Conservation (phyloP, 768 basidiomycete species). For the Tylopilus rubrobrunneus region DNA sequence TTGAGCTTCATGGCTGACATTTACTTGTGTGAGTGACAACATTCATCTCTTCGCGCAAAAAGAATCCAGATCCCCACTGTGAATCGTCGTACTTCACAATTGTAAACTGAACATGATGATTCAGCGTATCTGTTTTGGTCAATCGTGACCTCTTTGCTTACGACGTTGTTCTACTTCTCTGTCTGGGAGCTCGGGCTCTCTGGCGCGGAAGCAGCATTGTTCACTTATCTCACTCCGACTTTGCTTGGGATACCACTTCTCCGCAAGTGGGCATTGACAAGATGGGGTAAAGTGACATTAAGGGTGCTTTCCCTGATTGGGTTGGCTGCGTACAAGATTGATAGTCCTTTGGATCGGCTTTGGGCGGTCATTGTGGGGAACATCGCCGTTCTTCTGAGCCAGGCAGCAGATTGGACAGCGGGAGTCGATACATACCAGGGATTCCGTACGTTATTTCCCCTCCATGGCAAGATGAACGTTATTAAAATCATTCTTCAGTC, state of each 20-base stretch:
- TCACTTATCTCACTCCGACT: slow-evolving; percentile 67
- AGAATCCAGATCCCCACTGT: slow-evolving; percentile 2
- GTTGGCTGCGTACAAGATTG: slow-evolving; percentile 48
- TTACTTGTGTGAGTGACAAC: slow-evolving; percentile 48
- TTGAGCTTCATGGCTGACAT: slow-evolving; percentile 41
- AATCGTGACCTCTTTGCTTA: slow-evolving; percentile 71
- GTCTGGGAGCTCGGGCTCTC: slow-evolving; percentile 87
- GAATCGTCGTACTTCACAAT: background rate
- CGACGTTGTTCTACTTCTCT: slow-evolving; percentile 87
- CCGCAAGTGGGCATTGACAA: slow-evolving; percentile 43
- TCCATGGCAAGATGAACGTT: background rate
- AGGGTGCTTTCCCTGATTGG: slow-evolving; percentile 50
- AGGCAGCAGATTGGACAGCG: slow-evolving; percentile 52
- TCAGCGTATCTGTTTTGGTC: slow-evolving; percentile 82
- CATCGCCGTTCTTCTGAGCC: slow-evolving; percentile 44
- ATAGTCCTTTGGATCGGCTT: slow-evolving; percentile 52
- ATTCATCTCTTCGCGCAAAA: background rate
- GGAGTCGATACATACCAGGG: slow-evolving; percentile 43
- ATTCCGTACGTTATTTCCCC: slow-evolving; percentile 37
- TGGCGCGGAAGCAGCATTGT: slow-evolving; percentile 73
- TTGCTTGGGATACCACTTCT: slow-evolving; percentile 50
- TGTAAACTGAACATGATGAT: background rate
- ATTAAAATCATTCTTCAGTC: slow-evolving; percentile 38
- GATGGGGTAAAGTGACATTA: slow-evolving; percentile 46
- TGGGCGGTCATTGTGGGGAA: slow-evolving; percentile 55